A percentile compares a stretch with the other conserved stretches of the same genome.
These are phyloP conservation scores for Teratosphaeria destructans DNA, from an alignment of 2,329 filamentous ascomycete genomes.

Conservation along the genomic window DNA sequence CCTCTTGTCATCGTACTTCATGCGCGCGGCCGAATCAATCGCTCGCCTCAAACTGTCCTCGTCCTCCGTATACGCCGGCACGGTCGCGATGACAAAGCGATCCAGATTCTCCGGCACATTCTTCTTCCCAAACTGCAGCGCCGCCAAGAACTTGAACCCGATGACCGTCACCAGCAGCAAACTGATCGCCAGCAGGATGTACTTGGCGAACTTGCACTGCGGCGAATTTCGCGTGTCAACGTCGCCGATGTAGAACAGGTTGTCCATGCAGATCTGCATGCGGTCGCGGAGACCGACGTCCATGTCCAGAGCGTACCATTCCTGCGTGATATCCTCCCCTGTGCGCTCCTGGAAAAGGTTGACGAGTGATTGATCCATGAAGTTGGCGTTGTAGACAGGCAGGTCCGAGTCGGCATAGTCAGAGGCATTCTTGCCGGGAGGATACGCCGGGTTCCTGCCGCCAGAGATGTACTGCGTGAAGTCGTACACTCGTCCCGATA, in stretches of 20 bases:
- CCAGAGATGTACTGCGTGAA: constrained; percentile 72
- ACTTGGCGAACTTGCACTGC: constrained; percentile 77
- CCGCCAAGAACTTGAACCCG: constrained; percentile 91
- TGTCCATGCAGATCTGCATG: constrained; percentile 80
- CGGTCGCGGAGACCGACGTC: constrained; percentile 45
- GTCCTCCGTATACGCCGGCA: constrained; percentile 95
- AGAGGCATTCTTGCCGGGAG: constrained; percentile 37
- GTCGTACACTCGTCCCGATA: constrained; percentile 76
- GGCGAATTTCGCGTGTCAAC: constrained; percentile 82
- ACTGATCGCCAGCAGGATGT: constrained; percentile 79
- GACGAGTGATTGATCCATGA: constrained; percentile 69
- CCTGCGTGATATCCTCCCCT: constrained; percentile 71
- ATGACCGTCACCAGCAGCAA: constrained; percentile 72
- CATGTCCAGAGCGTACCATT: constrained; percentile 64
- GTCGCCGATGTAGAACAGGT: constrained; percentile 87
- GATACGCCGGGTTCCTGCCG: constrained; percentile 55
- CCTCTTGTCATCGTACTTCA: constrained; percentile 97
- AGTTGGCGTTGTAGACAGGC: constrained; percentile 42
- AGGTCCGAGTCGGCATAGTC: constrained; percentile 24
- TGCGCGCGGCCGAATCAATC: constrained; percentile 88
- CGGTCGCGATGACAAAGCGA: constrained; percentile 96
- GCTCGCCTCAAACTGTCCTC: constrained; percentile 94
- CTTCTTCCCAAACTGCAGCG: constrained; percentile 84
- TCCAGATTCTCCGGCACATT: constrained; percentile 91
- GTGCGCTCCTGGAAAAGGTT: constrained; percentile 65